Percentiles rank a stretch among this genome's conserved stretches.
phyloP scores from a whole-genome alignment of 768 basidiomycete species.

The Lenzites betulinus region DNA sequence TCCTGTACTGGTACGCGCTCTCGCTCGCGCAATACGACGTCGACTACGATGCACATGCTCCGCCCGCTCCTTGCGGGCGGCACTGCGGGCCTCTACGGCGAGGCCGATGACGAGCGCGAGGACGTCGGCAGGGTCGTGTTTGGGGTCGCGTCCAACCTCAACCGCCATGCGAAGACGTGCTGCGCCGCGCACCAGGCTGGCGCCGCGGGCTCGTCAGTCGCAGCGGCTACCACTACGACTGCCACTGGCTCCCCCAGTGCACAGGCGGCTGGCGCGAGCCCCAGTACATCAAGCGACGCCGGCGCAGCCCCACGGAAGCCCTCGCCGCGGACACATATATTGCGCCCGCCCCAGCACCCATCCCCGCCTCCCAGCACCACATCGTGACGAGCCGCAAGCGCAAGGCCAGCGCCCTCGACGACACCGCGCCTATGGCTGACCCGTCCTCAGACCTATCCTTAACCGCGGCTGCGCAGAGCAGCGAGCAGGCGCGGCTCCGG shows the following conservation, averaged over 20 bases:
- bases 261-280: conserved; percentile 9
- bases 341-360: neutral
- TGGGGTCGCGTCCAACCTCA: conserved; percentile 78
- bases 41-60: conserved; percentile 83
- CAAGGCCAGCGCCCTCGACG: no score
- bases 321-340: no score
- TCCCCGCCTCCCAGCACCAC: conserved; percentile 8
- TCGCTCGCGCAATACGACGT: conserved; percentile 85
- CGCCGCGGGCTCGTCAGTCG: no score
- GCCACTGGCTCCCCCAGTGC: conserved; percentile 10
- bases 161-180: conserved; percentile 73
- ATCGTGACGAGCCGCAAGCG: conserved; percentile 9
- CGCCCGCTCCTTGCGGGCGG: conserved; percentile 66
- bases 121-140: conserved; percentile 73
- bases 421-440: conserved; percentile 5
- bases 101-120: conserved; percentile 33
- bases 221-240: no score
- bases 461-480: no score
- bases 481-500: neutral
- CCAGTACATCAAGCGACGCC: conserved; percentile 10
- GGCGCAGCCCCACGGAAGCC: neutral
- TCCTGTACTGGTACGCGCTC: conserved; percentile 73
- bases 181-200: conserved; percentile 29
- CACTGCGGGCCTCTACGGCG: conserved; percentile 26
- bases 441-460: no score